These are phyloP conservation scores for Oryza glumipatula DNA, from an alignment of 176 grass and related monocot species.

Conservation along the genomic window DNA sequence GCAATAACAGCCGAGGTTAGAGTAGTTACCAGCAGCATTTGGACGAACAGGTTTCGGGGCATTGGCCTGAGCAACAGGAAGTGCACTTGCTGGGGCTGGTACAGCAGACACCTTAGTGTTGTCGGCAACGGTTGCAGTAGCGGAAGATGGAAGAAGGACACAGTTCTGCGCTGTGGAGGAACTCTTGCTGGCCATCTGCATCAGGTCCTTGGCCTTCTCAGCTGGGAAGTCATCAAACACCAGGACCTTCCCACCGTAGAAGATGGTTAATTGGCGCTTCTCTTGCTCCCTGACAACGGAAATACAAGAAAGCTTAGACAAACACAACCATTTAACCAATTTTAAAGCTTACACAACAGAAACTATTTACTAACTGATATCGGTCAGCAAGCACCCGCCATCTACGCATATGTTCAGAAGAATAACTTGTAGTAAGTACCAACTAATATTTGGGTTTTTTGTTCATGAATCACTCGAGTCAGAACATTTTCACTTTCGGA, in stretches of 20 bases:
- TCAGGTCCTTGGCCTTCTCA: constrained; percentile 77
- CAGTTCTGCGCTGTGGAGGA: constrained; percentile 26
- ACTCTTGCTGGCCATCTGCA: constrained; percentile 65
- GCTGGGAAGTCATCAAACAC: constrained; percentile 82
- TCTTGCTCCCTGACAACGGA: constrained; percentile 50
- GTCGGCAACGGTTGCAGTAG: constrained; percentile 5
- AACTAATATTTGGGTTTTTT: not conserved
- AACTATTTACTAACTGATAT: not conserved
- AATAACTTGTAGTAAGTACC: not conserved
- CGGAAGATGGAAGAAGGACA: constrained; percentile 5
- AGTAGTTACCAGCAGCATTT: constrained; percentile 52
- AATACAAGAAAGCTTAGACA: not conserved
- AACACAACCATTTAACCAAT: not conserved
- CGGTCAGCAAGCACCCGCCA: not conserved
- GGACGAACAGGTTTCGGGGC: constrained; percentile 40
- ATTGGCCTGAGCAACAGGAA: constrained; percentile 1
- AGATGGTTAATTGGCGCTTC: constrained; percentile 70
- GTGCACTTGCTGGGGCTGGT: constrained; percentile 33
- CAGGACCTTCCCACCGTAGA: constrained; percentile 70
- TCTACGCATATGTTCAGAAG: not conserved
- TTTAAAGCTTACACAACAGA: not conserved
- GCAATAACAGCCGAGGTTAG: not conserved
- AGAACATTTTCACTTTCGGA: not conserved
- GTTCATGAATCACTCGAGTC: constrained; percentile 9
- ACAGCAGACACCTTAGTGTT: constrained; percentile 33